Evolutionary conservation across 2,329 filamentous ascomycete species (phyloP).

Genomic region (Chaetomiaceae sp.): DNA sequence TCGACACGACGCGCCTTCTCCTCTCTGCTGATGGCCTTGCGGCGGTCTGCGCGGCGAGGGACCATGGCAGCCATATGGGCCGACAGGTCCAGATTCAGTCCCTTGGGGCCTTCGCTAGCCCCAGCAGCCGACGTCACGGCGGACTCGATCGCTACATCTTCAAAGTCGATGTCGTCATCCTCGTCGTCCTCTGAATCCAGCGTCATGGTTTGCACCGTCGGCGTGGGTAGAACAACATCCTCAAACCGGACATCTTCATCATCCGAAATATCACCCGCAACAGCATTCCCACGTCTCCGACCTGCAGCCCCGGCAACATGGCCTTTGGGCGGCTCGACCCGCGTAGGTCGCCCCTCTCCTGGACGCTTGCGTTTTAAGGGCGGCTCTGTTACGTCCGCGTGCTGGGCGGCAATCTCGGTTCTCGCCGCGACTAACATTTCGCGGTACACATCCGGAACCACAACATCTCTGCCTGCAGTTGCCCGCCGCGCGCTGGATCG

Average conservation of each 20-base stretch:
- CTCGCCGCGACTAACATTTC: constrained; percentile 22
- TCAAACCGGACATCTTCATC: constrained; percentile 46
- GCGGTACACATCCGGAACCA: constrained; percentile 22
- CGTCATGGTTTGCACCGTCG: constrained; percentile 49
- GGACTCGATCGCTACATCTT: constrained; percentile 45
- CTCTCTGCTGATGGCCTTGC: constrained; percentile 50
- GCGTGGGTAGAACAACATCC: constrained; percentile 45
- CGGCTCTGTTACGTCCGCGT: constrained; percentile 28
- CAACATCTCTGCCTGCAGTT: neutral
- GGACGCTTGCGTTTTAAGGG: constrained; percentile 40
- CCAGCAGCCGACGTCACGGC: constrained; percentile 19
- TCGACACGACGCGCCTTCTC: constrained; percentile 59
- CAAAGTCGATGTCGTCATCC: constrained; percentile 42
- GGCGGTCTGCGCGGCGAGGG: constrained; percentile 37
- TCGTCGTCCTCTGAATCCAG: constrained; percentile 43
- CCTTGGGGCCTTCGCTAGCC: constrained; percentile 30
- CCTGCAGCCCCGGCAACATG: neutral
- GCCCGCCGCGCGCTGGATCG: neutral
- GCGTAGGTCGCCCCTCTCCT: constrained; percentile 27
- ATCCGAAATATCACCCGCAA: constrained; percentile 32
- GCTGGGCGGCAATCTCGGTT: neutral
- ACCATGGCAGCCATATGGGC: constrained; percentile 38
- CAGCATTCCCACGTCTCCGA: too few species aligned
- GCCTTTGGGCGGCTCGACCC: neutral
- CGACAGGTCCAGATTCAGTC: constrained; percentile 51